Percentiles rank a stretch among this genome's conserved stretches.
Conservation (phyloP, 176 grass and related monocot species). For the Lolium multiflorum region DNA sequence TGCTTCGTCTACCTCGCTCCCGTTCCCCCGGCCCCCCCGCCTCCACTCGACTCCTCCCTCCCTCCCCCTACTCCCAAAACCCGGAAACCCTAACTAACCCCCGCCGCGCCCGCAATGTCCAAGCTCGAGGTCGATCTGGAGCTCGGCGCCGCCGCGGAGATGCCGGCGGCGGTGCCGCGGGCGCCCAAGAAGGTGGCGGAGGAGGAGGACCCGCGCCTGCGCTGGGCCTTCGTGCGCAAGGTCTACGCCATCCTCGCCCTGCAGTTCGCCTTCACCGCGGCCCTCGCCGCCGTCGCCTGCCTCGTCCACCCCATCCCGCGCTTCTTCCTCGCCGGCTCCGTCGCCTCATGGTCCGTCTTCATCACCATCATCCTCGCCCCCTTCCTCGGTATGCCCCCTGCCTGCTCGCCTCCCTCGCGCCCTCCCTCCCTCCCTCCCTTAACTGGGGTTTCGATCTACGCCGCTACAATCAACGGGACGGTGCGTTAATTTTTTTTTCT, state of each 20-base stretch:
- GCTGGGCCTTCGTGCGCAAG: conserved; percentile 75
- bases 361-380: conserved; percentile 54
- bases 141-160: background rate
- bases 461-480: background rate
- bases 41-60: background rate
- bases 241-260: conserved; percentile 59
- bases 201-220: conserved; percentile 63
- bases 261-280: conserved; percentile 58
- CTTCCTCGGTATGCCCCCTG: conserved; percentile 36
- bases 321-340: conserved; percentile 33
- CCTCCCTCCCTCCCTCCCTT: background rate
- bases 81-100: conserved; percentile 36
- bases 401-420: background rate
- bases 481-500: background rate
- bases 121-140: conserved; percentile 32
- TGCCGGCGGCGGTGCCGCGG: background rate
- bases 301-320: conserved; percentile 45
- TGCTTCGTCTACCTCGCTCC: background rate
- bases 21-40: background rate
- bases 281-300: conserved; percentile 33
- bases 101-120: conserved; percentile 33
- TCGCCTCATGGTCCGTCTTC: conserved; percentile 40
- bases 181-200: conserved; percentile 38
- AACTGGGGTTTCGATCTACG: background rate
- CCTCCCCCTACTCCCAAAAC: background rate